Evolutionary conservation across 2,329 filamentous ascomycete genomes (phyloP).

Genomic region (Aureobasidium leucospermi): DNA sequence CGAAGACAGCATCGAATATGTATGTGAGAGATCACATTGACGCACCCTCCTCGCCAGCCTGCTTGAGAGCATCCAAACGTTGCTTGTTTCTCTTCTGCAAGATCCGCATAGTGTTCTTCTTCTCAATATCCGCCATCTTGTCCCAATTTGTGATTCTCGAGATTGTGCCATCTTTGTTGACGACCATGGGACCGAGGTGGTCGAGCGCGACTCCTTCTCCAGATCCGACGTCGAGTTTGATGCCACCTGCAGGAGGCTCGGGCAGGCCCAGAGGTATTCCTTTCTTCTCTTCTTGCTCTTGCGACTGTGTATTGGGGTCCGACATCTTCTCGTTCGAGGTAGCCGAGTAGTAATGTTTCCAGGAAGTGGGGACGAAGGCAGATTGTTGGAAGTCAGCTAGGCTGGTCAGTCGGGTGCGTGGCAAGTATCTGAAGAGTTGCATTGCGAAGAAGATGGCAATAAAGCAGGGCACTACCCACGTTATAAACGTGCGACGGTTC

Average conservation of each 20-base stretch:
- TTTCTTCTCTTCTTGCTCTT: background rate
- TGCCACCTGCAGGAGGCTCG: conserved; percentile 16
- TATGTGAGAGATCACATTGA: background rate
- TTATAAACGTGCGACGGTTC: conserved; percentile 10
- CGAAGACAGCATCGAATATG: too few relatives aligned
- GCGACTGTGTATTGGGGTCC: background rate
- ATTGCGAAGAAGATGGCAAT: conserved; percentile 2
- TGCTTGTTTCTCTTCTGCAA: conserved; percentile 62
- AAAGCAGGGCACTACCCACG: conserved; percentile 7
- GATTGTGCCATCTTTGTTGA: conserved; percentile 64
- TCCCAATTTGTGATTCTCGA: conserved; percentile 67
- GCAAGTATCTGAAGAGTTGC: conserved; percentile 8
- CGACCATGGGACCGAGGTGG: conserved; percentile 64
- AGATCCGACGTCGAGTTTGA: conserved; percentile 31
- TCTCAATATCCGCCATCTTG: conserved; percentile 62
- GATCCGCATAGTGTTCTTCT: conserved; percentile 57
- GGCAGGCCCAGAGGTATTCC: conserved; percentile 18
- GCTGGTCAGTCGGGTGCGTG: conserved; percentile 5
- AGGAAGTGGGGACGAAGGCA: background rate
- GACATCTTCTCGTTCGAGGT: background rate
- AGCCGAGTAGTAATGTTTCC: background rate
- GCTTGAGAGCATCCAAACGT: conserved; percentile 49
- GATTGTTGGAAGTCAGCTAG: background rate
- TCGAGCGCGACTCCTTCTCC: conserved; percentile 51
- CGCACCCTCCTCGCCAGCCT: background rate